Percentiles rank a stretch among this genome's conserved stretches.
Conservation (phyloP, 768 basidiomycete species). For the Calocybe gangraenosa region DNA sequence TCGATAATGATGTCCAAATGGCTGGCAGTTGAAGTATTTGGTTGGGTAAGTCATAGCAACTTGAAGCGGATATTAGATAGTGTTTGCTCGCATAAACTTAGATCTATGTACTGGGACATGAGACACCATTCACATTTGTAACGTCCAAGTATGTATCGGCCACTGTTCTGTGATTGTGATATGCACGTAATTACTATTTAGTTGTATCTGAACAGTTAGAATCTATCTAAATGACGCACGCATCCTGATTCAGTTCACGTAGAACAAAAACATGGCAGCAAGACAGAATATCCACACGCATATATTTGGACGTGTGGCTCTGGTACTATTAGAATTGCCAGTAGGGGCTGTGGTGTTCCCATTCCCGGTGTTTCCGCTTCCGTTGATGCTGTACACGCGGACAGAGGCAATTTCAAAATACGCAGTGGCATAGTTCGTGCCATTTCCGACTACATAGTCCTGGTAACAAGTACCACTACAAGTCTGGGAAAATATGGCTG, state of each 20-base stretch:
- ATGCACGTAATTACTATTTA: no score
- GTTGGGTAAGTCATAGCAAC: no score
- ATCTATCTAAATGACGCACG: no score
- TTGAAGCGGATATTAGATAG: no score
- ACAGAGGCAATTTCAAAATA: conserved; percentile 72
- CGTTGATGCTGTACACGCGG: conserved; percentile 38
- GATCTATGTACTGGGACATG: no score
- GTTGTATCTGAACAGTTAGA: no score
- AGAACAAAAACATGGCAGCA: no score
- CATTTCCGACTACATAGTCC: conserved; percentile 62
- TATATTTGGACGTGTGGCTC: neutral
- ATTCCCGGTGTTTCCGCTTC: neutral
- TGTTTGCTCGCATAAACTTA: no score
- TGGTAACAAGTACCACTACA: conserved; percentile 67
- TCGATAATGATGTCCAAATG: conserved; percentile 53
- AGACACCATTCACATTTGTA: no score
- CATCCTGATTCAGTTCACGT: no score
- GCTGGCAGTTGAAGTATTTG: conserved; percentile 24
- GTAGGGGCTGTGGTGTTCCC: conserved; percentile 5
- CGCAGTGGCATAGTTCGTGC: conserved; percentile 57
- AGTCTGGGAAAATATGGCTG: conserved; percentile 52
- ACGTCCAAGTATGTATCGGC: no score
- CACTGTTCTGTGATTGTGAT: no score
- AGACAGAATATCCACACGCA: neutral
- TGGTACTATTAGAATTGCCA: neutral